Evolutionary conservation across 371 early-diverging fungal species (phyloP).

Genomic region (Mortierella sp.): DNA sequence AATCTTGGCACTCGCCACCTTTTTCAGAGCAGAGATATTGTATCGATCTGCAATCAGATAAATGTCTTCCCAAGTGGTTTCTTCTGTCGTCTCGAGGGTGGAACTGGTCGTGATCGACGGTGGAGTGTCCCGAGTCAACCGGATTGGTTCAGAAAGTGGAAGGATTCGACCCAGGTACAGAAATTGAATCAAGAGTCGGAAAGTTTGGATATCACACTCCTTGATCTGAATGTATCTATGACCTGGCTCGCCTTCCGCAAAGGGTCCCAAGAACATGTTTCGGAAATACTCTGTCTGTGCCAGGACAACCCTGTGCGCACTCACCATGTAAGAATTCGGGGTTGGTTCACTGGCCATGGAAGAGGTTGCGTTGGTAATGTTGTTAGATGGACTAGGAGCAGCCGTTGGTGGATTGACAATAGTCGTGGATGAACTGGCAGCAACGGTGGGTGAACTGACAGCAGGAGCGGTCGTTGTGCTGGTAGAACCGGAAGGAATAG

Average conservation of each 20-base stretch:
- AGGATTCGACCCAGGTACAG: conserved; percentile 32
- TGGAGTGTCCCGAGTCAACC: conserved; percentile 14
- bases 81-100: no score
- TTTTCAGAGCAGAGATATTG: conserved; percentile 13
- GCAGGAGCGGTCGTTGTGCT: no score
- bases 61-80: conserved; percentile 34
- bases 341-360: not conserved
- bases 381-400: no score
- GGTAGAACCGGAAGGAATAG: no score
- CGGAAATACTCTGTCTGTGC: conserved; percentile 30
- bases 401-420: no score
- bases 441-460: no score
- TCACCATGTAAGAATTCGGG: not conserved
- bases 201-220: conserved; percentile 21
- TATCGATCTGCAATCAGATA: conserved; percentile 32
- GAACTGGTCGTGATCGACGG: no score
- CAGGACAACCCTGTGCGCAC: conserved; percentile 33
- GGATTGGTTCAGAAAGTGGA: not conserved
- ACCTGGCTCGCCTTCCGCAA: conserved; percentile 28
- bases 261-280: conserved; percentile 37
- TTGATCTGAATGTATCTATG: conserved; percentile 22
- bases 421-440: no score
- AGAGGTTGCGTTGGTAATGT: no score
- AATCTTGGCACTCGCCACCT: conserved; percentile 14
- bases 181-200: conserved; percentile 33